Evolutionary conservation across 345 rosid genomes (phyloP).

Genomic region (Rhizophora apiculata): DNA sequence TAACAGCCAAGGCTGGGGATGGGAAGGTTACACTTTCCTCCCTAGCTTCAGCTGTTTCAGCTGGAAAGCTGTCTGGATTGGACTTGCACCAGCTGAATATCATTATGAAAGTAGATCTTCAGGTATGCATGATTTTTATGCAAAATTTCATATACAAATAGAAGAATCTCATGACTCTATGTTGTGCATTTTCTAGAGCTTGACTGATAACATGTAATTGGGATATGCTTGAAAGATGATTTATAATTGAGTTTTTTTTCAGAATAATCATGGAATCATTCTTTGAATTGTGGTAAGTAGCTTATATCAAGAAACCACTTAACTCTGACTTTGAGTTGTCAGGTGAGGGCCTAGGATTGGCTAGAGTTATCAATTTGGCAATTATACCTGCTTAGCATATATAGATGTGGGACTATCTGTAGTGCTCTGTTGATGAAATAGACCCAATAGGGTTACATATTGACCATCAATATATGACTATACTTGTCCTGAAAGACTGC

Average conservation of each 20-base stretch:
- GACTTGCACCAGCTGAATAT: constrained; percentile 95
- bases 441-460: no score
- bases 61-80: constrained; percentile 77
- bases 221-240: neutral
- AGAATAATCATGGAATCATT: no score
- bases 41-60: constrained; percentile 84
- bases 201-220: neutral
- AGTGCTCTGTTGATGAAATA: no score
- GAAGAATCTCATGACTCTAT: neutral
- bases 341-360: no score
- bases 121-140: constrained; percentile 48
- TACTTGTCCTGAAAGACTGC: neutral
- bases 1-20: constrained; percentile 93
- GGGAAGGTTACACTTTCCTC: constrained; percentile 96
- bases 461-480: no score
- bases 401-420: no score
- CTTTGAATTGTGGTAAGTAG: no score
- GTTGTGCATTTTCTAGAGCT: constrained; percentile 4
- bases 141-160: neutral
- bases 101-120: constrained; percentile 90
- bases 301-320: no score
- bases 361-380: no score
- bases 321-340: no score
- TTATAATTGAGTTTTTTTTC: no score
- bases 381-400: no score